Base-by-base conservation (phyloP, 1,139 yeast species). In the Scheffersomyces parashehatae region DNA sequence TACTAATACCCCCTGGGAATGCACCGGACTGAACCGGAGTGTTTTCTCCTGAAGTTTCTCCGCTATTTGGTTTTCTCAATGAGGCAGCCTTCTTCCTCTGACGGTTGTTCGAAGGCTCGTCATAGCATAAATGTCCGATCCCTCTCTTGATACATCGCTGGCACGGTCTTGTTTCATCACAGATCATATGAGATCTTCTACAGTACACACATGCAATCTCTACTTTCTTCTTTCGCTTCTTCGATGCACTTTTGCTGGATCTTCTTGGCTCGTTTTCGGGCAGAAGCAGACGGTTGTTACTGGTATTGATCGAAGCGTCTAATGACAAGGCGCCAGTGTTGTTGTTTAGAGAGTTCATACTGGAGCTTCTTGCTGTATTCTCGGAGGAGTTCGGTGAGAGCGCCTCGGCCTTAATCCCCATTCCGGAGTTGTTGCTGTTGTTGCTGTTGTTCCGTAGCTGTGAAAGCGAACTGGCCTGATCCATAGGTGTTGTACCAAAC, bases 141-240 rank as follows among this genome's bases (percentile, higher is more conserved):
- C 88, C 89, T 51, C 98, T 72, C 62, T 88, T 88, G 15, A 90
- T 77, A 65, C 98, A 91, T 41, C 97, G 70, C 42, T 83, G 80
- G 61, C 98, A 91, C 2, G 98, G 98, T 46, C 97, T 72, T 11
- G 81, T 71, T 35, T 82, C 85, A 60, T 90, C 97, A 66, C 98
- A 91, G 29, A 90, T 88, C 95, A 91, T 89, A 62, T 91, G 98
- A 1, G 97, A 88, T 38, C 98, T 72, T 39, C 97, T 78, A 59
- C 98, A 91, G 60, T 88, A 91, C 2, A 91, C 88, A 68, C 98
- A 91, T 0, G 98, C 97, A 46, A 77, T 70, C 28, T 71, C 80
- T 28, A 80, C 83, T 58, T 79, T 83, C 64, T 80, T 81, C 62
- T 79, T 78, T 42, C 77, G 46, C 45, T 51, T 52, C 37, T 46